These are phyloP conservation scores for Candida alai DNA, from an alignment of 805 yeast genomes.

Conservation along the genomic window DNA sequence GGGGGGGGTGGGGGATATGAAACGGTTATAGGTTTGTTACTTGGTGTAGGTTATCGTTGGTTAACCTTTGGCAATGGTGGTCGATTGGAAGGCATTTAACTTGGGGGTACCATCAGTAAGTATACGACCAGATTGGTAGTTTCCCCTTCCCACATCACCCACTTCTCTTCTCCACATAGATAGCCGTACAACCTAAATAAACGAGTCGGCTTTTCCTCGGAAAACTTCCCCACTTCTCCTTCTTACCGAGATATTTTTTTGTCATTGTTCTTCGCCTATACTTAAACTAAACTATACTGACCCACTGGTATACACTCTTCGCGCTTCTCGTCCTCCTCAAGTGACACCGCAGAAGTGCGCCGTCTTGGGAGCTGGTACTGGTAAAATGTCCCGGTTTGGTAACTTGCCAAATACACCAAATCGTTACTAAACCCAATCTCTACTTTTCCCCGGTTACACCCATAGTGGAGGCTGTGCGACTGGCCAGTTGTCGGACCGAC, in stretches of 20 bases:
- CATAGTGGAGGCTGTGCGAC: constrained; percentile 3
- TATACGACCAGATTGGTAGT: no score
- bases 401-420: constrained; percentile 34
- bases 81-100: no score
- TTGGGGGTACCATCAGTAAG: no score
- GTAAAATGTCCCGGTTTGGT: constrained; percentile 35
- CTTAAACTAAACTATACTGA: constrained; percentile 15
- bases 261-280: no score
- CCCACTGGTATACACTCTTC: constrained; percentile 30
- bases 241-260: no score
- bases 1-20: not conserved
- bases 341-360: constrained; percentile 4
- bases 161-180: no score
- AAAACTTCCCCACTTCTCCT: not conserved
- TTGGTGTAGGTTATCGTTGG: not conserved
- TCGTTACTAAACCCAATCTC: constrained; percentile 37
- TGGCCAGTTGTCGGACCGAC: no score
- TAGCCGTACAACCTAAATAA: no score
- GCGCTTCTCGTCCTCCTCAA: constrained; percentile 19
- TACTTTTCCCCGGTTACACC: constrained; percentile 19
- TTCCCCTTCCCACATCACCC: no score
- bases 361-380: constrained; percentile 31
- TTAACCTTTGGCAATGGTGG: no score
- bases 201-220: constrained; percentile 1
- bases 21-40: not conserved